These are phyloP conservation scores for Cercospora sp. DNA, from an alignment of 2,329 filamentous ascomycete genomes.

Conservation along the genomic window DNA sequence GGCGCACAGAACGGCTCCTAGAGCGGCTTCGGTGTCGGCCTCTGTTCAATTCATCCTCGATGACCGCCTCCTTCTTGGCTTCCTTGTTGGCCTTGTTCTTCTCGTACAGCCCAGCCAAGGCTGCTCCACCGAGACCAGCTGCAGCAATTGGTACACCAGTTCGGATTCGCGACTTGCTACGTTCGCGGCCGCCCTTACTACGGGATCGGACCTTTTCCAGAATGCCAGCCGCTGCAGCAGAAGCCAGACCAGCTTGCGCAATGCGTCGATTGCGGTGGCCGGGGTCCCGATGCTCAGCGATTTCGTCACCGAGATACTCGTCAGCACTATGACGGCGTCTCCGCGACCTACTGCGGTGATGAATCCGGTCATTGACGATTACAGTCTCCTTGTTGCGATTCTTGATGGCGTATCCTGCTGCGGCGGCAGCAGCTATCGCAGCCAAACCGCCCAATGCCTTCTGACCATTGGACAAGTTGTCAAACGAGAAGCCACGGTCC, in stretches of 20 bases:
- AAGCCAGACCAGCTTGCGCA: slow-evolving; percentile 62
- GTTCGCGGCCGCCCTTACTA: slow-evolving; percentile 54
- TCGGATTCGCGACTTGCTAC: slow-evolving; percentile 57
- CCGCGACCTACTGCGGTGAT: slow-evolving; percentile 47
- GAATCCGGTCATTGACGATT: slow-evolving; percentile 44
- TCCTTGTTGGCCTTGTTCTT: slow-evolving; percentile 62
- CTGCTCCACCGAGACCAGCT: slow-evolving; percentile 61
- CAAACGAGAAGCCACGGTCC: slow-evolving; percentile 34
- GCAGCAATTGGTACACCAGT: slow-evolving; percentile 61
- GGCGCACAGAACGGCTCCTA: slow-evolving; percentile 41
- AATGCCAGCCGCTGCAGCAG: slow-evolving; percentile 63
- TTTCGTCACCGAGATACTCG: slow-evolving; percentile 30
- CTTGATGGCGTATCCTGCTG: slow-evolving; percentile 54
- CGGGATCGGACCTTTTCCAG: slow-evolving; percentile 59
- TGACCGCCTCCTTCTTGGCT: slow-evolving; percentile 47
- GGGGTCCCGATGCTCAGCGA: slow-evolving; percentile 38
- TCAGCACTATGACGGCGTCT: slow-evolving; percentile 45
- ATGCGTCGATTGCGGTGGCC: slow-evolving; percentile 59
- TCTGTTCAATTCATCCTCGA: slow-evolving; percentile 39
- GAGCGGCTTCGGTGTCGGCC: slow-evolving; percentile 29
- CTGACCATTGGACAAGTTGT: slow-evolving; percentile 46
- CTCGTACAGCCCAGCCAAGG: slow-evolving; percentile 62
- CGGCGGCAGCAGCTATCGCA: slow-evolving; percentile 61
- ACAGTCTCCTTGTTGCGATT: slow-evolving; percentile 51
- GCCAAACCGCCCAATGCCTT: slow-evolving; percentile 57